These are phyloP conservation scores for Fusarium longipes DNA, from an alignment of 2,329 filamentous ascomycete genomes.

Conservation along the genomic window DNA sequence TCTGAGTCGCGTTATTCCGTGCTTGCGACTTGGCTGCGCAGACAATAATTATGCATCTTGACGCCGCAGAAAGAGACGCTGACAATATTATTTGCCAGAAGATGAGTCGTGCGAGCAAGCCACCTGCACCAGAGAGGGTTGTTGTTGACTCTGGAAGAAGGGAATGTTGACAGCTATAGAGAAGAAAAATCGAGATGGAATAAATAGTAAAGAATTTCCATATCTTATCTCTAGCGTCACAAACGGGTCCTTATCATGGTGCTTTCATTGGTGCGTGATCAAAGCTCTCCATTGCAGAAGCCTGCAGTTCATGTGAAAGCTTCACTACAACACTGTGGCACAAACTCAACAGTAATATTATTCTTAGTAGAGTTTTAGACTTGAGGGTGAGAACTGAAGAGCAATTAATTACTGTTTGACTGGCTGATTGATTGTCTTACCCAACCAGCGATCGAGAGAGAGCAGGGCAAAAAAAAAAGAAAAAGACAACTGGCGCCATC, in stretches of 20 bases:
- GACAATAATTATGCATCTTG: neutral
- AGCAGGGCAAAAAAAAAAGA: no score
- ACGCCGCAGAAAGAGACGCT: neutral
- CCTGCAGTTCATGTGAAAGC: no score
- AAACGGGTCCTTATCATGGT: neutral
- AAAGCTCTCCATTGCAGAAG: no score
- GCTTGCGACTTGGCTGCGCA: neutral
- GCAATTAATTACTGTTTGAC: no score
- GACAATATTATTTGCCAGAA: neutral
- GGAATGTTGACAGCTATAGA: neutral
- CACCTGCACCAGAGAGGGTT: no score
- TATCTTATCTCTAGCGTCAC: neutral
- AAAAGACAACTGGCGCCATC: accelerated
- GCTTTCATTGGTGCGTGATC: neutral
- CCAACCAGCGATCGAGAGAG: no score
- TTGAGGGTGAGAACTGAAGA: no score
- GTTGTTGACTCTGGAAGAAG: neutral
- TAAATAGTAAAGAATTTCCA: neutral
- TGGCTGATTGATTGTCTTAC: no score
- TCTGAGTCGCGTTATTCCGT: neutral
- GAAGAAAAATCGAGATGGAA: neutral
- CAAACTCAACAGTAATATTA: no score
- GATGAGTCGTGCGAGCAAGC: neutral
- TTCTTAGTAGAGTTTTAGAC: no score
- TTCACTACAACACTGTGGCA: no score